phyloP scores from a whole-genome alignment of 805 yeast species.

The Candida maesae region DNA sequence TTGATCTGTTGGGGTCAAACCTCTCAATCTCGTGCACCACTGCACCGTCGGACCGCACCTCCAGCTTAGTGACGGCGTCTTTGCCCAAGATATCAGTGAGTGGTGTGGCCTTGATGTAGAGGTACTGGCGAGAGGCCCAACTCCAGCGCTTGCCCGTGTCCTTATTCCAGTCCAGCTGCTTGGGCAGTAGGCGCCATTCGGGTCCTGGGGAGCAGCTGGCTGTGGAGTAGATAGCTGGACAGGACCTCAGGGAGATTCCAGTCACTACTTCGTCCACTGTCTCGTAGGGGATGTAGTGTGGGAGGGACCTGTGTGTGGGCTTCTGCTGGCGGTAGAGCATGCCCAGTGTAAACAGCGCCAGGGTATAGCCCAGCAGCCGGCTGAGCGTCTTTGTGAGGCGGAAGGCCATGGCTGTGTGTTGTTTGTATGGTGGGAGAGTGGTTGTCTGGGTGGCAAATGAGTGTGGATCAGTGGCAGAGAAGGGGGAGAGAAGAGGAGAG shows the following conservation, averaged over 20 bases:
- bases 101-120: constrained; percentile 12
- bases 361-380: constrained; percentile 1
- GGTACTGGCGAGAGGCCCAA: constrained; percentile 12
- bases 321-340: neutral
- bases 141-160: constrained; percentile 9
- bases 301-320: neutral
- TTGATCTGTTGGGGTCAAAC: constrained; percentile 11
- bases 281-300: constrained; percentile 6
- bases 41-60: constrained; percentile 5
- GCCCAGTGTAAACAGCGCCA: neutral
- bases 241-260: constrained; percentile 5
- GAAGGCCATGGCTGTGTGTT: neutral
- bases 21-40: constrained; percentile 48
- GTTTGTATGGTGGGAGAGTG: neutral
- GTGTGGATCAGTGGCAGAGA: neutral
- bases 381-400: constrained; percentile 5
- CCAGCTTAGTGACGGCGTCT: constrained; percentile 7
- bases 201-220: constrained; percentile 9
- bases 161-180: constrained; percentile 12
- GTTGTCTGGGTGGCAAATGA: neutral
- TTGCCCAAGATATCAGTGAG: constrained; percentile 5
- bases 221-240: neutral
- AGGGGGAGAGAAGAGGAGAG: no score
- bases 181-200: constrained; percentile 9
- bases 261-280: constrained; percentile 11